Base-by-base conservation (phyloP, 2,329 filamentous ascomycete species). In the Pseudocercospora crystallina region DNA sequence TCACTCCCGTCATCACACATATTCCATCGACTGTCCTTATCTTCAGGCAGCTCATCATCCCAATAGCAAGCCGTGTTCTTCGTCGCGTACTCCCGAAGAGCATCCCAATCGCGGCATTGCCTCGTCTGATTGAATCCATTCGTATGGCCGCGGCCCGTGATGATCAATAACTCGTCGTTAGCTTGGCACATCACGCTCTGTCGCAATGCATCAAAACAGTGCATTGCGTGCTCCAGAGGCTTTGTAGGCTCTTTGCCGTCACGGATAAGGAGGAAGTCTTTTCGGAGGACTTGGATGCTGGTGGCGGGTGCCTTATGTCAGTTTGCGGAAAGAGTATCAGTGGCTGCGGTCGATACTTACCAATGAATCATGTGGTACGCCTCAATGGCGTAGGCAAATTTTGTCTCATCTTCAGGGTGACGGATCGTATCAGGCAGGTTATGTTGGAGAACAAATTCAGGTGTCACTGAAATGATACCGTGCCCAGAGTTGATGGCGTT, bases 341-440 rank as follows among this genome's bases (percentile, higher is more conserved):
- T 35, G 33, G 12, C 33, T 35, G 12, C 3, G 33, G 14, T 9
- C 9, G 33, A 35, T 14, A 5, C 12, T 26, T 26, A 26, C 8
- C 44, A 48, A 15, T 54, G 51, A 7, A 54, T 46, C 42, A 50
- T 45, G 13, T 54, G 51, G 15, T 54, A 54, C n/a, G 45, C 46
- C 30, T 54, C 51, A 8, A 54, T 20, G 5, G 43, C 41, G 17
- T 54, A 54, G 3, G 47, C 46, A 15, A 35, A 38, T 38, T 48
- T 48, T 4, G 26, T n/a, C 11, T 29, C n/a, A 20, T 38, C 33
- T 5, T 47, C 13, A 9, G 46, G 46, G 26, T 41, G 47, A 14
- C 43, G 26, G 8, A 54, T 54, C 4, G 46, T 35, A 2, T 54
- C 51, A 3, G 51, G 51, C 12, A 44, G 34, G 14, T 26, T 26